phyloP scores from a whole-genome alignment of 495 filamentous ascomycete genomes.

The Jackrogersella multiformis region DNA sequence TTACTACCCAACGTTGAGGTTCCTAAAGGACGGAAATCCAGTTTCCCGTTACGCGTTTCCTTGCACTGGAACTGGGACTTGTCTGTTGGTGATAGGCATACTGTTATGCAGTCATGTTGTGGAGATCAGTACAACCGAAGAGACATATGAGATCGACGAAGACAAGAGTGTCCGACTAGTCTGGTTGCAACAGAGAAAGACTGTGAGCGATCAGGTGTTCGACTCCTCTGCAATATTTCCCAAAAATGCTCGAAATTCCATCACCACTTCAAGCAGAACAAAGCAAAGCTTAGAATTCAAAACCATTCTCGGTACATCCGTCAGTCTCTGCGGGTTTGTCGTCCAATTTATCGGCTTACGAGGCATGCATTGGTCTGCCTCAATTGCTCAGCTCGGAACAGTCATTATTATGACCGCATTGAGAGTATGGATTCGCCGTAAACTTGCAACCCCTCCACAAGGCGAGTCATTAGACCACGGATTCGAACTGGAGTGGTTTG shows the following conservation, averaged over 20 bases:
- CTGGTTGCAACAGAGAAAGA: neutral
- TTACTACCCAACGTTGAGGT: neutral
- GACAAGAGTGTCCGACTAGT: neutral
- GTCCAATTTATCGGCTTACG: neutral
- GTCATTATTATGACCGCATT: neutral
- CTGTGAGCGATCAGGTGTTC: neutral
- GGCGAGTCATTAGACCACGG: neutral
- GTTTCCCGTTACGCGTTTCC: neutral
- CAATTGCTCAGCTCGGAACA: neutral
- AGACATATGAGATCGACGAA: neutral
- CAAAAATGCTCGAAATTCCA: neutral
- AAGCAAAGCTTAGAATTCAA: neutral
- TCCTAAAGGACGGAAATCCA: neutral
- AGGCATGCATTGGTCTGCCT: neutral
- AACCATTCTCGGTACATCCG: neutral
- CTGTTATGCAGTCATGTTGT: neutral
- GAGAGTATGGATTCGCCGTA: slow-evolving; percentile 1
- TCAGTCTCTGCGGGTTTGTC: neutral
- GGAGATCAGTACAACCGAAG: neutral
- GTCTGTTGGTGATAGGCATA: neutral
- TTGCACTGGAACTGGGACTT: neutral
- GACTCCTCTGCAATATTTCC: neutral
- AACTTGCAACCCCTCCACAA: neutral
- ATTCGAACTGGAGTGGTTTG: neutral
- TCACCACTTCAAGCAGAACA: neutral